These are phyloP conservation scores for Plasmodium vivax DNA, from an alignment of 169 alveolate genomes.

Conservation along the genomic window DNA sequence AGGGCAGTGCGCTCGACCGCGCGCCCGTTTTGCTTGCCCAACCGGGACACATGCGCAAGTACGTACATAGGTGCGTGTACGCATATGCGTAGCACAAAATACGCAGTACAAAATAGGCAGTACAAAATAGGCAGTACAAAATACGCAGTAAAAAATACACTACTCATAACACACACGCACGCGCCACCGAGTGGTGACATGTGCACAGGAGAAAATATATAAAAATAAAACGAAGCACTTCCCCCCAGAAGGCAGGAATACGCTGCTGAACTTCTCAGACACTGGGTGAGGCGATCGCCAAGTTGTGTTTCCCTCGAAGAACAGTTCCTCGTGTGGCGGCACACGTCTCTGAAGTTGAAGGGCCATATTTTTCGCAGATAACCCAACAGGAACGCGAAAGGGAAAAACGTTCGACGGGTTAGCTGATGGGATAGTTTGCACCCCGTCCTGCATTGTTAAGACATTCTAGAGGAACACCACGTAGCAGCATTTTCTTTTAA, in stretches of 20 bases:
- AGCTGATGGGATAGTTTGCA: neutral
- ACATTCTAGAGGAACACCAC: neutral
- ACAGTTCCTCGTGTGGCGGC: neutral
- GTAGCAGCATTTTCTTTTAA: neutral
- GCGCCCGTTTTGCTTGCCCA: neutral
- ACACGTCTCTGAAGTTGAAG: neutral
- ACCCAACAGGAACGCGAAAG: neutral
- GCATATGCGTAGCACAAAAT: neutral
- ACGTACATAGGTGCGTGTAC: neutral
- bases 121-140: too few relatives aligned
- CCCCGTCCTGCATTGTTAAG: neutral
- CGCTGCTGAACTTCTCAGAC: neutral
- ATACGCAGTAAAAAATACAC: too few relatives aligned
- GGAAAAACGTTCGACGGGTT: neutral
- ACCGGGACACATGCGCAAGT: neutral
- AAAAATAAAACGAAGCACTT: neutral
- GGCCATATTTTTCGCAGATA: neutral
- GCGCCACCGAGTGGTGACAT: neutral
- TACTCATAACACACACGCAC: neutral
- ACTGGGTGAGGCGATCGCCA: neutral
- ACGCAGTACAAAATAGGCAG: too few relatives aligned
- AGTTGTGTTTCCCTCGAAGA: neutral
- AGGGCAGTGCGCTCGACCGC: neutral
- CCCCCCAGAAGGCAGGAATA: neutral
- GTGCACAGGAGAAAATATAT: neutral